Base-by-base conservation (phyloP, 1,139 yeast genomes). In the Yamadazyma epiphylla region DNA sequence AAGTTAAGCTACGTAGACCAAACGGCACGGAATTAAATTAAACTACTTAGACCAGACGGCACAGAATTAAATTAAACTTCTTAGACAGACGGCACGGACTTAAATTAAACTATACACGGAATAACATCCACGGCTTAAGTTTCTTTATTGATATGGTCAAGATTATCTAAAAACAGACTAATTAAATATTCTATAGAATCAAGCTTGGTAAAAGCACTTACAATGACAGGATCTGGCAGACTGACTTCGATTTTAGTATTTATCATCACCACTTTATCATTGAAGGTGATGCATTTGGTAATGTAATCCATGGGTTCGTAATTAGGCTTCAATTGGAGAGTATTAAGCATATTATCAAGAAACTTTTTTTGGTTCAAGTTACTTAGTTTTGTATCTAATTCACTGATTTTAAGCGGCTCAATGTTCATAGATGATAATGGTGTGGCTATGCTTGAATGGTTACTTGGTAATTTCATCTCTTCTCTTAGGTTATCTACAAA, bases 161-260 rank as follows among this genome's bases (percentile, higher is more conserved):
- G 35, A 32, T 49, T 54, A 16, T 46, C 45, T 9, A 56, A 37
- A 32, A 51, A 53, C 26, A 54, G 48, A 28, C 62, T 46, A 12
- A 64, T 51, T 39, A 66, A 46, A 37, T 64, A 60, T 46, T 66
- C 74, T 22, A 67, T 53, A 27, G 65, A 53, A 34, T 67, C 73
- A 33, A 68, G 51, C 41, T 68, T 68, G 2, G 73, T 65, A 37
- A 60, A 64, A 1, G 64, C 66, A 43, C 71, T 63, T 25, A 66
- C 58, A 34, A 68, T 46, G 3, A 67, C 58, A 3, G 74, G 74
- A 39, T 68, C 74, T 1, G 71, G 66, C 3, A 64, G 53, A 19
- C 61, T 54, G 0, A 67, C 73, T 40, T 68, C 74, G 17, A 67
- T 55, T 38, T 68, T 68, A 37, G 55, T 57, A 36, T 55, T 55